Base-by-base conservation (phyloP, 1,284 basidiomycete genomes). In the Ceratobasidium sp. region DNA sequence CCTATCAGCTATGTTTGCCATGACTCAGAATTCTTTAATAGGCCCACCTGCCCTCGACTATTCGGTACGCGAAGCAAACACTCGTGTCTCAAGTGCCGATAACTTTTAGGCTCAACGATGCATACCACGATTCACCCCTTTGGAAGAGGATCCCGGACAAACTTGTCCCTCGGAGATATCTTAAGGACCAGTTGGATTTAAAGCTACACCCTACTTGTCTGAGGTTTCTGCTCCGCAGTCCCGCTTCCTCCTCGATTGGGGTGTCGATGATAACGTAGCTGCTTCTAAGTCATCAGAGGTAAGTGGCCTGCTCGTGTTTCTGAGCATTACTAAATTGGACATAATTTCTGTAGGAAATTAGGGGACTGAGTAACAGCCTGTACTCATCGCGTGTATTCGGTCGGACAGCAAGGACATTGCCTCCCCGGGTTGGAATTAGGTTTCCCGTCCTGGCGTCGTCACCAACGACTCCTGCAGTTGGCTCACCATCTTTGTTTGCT, bases 141-240 rank as follows among this genome's bases (percentile, higher is more conserved):
- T 66, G 64, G 52, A 66, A 59, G 42, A 62, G 74, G 3, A n/a
- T 76, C 17, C 50, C 42, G 3, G 74, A 76, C 64, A 48, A 54
- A 40, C 54, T 69, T 7, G 33, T 44, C 9, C 52, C 20, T 1
- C 54, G 67, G 40, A 15, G 28, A 10, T 69, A 69, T 13, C 28
- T 69, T 9, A 28, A 15, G 9, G 40, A 17, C 10, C 13, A 3
- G 46, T 6, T 20, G 5, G 50, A n/a, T 23, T 52, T 68, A 20
- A 28, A 28, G 2, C 50, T 28, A 10, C 67, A 69, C 40, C 67
- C 20, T 13, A 57, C 54, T 44, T 69, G 3, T 26, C 38, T 3
- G 33, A 38, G 0, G 26, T 69, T 9, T 26, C 67, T 5, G 4
- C 67, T 10, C 67, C 67, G 0, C 2, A 54, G 3, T 44, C 67